These are phyloP conservation scores for Ehretia macrophylla DNA, from an alignment of 257 asterid species.

Conservation along the genomic window DNA sequence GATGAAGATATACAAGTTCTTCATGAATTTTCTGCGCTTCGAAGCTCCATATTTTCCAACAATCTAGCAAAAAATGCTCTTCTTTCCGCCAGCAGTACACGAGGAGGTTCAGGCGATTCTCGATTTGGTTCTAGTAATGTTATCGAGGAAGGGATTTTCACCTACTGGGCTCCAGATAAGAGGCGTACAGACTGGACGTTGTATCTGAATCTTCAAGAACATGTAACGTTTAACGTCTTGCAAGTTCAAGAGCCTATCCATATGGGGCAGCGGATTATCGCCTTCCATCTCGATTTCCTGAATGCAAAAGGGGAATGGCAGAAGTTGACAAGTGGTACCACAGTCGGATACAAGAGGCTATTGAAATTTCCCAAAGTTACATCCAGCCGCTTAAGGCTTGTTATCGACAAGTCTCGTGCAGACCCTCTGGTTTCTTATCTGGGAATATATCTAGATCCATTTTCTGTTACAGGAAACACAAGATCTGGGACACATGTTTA, in stretches of 20 bases:
- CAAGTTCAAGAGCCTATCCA: conserved; percentile 92
- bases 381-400: conserved; percentile 45
- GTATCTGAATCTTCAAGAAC: conserved; percentile 40
- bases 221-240: conserved; percentile 54
- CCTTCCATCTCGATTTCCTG: conserved; percentile 60
- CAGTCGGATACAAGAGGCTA: conserved; percentile 84
- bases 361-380: conserved; percentile 44
- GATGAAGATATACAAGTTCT: conserved; percentile 75
- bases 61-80: conserved; percentile 56
- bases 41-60: conserved; percentile 52
- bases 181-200: conserved; percentile 39
- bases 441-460: conserved; percentile 64
- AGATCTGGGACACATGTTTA: conserved; percentile 6
- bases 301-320: conserved; percentile 52
- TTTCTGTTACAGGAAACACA: conserved; percentile 30
- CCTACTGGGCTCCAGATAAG: conserved; percentile 76
- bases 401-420: conserved; percentile 51
- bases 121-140: conserved; percentile 44
- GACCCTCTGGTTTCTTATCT: conserved; percentile 64
- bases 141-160: conserved; percentile 51
- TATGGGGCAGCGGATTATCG: conserved; percentile 78
- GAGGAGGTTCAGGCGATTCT: conserved; percentile 41
- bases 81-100: conserved; percentile 62
- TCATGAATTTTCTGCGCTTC: conserved; percentile 58
- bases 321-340: conserved; percentile 54